Base-by-base conservation (phyloP, 371 early-diverging fungal species). In the Mortierella sp. region DNA sequence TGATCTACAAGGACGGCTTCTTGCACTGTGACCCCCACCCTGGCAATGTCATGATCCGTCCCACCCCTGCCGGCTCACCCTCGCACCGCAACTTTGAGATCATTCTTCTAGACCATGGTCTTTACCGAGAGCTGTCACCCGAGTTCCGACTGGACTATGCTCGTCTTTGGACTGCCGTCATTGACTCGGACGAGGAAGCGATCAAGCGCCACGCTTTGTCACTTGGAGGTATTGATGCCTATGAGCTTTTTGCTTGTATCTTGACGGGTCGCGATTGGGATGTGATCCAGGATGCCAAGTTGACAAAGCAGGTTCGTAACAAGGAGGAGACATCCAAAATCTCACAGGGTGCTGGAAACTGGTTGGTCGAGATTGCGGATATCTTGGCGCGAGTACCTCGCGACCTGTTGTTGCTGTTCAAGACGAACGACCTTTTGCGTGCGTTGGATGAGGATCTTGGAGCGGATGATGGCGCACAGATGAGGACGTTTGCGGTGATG, bases 71-170 rank as follows among this genome's bases (percentile, higher is more conserved):
- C 11, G 84, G 81, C 46, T 86, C 88, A 11, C 72, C 81, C 21
- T 90, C 92, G 4, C 90, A 92, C 24, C 87, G 92, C 80, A 97
- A 97, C 85, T 98, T 97, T 88, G 95, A 97, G 73, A 83, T 98
- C 49, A 95, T 97, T 4, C 89, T 98, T 16, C 88, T 99, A 72
- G 99, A 99, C 83, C 99, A 98, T 84, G 99, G 99, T 6, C 90
- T 99, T 18, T 99, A 99, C 88, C 94, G 97, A n/a, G 88, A 89
- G 49, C 88, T 99, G 46, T 76, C 94, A 2, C 87, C 90, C 4
- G 91, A 92, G n/a, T 93, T 98, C 88, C 92, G 96, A n/a, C 89
- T 94, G 16, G 91, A 94, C 80, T 98, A 98, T 84, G 97, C 98
- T 3, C 92, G 93, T 58, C 90, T 99, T 73, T 98, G 98, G 99